Evolutionary conservation across 2,329 filamentous ascomycete genomes (phyloP).

Genomic region (Domatiomyces globalis): DNA sequence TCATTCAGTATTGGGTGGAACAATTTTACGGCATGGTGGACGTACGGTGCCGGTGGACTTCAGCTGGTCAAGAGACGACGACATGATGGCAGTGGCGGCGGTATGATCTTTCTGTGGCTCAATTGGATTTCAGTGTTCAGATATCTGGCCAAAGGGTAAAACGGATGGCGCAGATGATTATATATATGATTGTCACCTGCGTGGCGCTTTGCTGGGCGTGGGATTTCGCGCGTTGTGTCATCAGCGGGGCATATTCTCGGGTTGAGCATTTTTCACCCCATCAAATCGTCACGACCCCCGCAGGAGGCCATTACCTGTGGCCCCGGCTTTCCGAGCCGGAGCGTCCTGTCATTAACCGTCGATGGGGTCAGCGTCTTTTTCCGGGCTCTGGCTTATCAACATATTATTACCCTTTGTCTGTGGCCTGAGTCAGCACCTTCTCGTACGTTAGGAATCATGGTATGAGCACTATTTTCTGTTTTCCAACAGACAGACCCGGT

Average conservation of each 20-base stretch:
- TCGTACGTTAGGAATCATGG: too few relatives aligned
- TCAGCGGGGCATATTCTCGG: not conserved
- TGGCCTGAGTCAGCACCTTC: too few relatives aligned
- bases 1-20: constrained; percentile 6
- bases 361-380: not conserved
- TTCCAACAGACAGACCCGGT: too few relatives aligned
- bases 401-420: not conserved
- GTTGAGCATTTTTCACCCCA: not conserved
- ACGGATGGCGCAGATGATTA: not conserved
- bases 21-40: constrained; percentile 22
- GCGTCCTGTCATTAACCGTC: not conserved
- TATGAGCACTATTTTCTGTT: too few relatives aligned
- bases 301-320: not conserved
- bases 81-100: constrained; percentile 40
- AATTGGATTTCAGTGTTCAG: not conserved
- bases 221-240: not conserved
- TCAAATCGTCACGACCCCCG: not conserved
- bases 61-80: constrained; percentile 86
- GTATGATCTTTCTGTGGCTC: not conserved
- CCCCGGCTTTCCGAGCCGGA: not conserved
- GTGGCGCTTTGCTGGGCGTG: too few relatives aligned
- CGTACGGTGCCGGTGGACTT: constrained; percentile 92
- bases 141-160: not conserved
- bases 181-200: not conserved
- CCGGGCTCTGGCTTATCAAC: not conserved